phyloP scores from a whole-genome alignment of 805 yeast species.

The Kuraishia floccosa region DNA sequence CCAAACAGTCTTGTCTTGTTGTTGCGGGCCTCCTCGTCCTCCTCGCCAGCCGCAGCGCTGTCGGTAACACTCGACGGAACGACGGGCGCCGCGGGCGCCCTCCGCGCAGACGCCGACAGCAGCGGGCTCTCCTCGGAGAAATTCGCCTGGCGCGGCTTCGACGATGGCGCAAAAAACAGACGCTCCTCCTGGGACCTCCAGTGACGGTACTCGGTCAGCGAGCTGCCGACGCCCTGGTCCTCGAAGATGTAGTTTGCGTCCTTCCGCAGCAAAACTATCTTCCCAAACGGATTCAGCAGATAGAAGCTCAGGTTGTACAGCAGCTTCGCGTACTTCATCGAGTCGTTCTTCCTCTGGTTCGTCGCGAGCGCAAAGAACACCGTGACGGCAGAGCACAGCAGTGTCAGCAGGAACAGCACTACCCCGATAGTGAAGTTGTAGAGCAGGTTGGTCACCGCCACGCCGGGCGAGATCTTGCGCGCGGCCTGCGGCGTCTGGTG shows the following conservation, averaged over 20 bases:
- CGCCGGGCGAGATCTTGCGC: constrained; percentile 45
- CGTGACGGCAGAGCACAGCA: constrained; percentile 34
- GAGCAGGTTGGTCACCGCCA: constrained; percentile 52
- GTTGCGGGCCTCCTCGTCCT: constrained; percentile 14
- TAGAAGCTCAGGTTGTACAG: constrained; percentile 58
- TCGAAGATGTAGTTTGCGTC: constrained; percentile 78
- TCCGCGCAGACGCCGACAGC: background rate
- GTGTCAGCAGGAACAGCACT: constrained; percentile 40
- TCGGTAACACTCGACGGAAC: background rate
- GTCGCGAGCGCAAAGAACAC: constrained; percentile 29
- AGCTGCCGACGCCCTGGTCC: constrained; percentile 82
- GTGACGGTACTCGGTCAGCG: constrained; percentile 70
- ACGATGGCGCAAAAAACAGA: constrained; percentile 75
- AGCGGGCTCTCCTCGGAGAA: background rate
- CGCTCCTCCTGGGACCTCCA: constrained; percentile 80
- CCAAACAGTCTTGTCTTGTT: constrained; percentile 58
- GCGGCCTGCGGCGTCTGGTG: constrained; percentile 54
- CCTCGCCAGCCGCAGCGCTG: constrained; percentile 9
- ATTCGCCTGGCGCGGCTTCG: background rate
- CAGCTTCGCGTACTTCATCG: constrained; percentile 51
- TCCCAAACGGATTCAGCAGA: constrained; percentile 81
- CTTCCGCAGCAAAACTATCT: constrained; percentile 63
- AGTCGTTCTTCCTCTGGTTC: constrained; percentile 30
- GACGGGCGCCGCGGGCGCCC: background rate
- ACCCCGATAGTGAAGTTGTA: constrained; percentile 76